Base-by-base conservation (phyloP, 352 stramenopile species). In the Phytopythium montanum region DNA sequence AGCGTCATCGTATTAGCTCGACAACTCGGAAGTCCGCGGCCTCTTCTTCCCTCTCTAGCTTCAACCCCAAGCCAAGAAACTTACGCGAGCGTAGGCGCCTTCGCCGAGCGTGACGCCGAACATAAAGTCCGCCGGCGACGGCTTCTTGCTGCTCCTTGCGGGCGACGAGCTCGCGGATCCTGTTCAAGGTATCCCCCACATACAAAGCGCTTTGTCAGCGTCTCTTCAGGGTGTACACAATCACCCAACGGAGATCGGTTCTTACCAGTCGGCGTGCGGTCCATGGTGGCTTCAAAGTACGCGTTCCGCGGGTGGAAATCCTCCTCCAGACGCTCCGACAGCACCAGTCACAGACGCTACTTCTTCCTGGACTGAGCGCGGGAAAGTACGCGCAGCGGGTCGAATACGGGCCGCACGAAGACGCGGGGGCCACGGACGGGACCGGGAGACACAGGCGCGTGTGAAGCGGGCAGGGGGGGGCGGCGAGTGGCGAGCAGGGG, bases 31-130 rank as follows among this genome's bases (percentile, higher is more conserved):
- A 46, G 7, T 26, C 18, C 19, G 14, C 39, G 13, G 6, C 9
- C 14, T 7, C 39, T 46, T 9, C 36, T 6, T 13, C n/a, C n/a
- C n/a, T n/a, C n/a, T n/a, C n/a, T n/a, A n/a, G n/a, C n/a, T n/a
- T n/a, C 3, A 21, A 25, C 6, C 31, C n/a, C n/a, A n/a, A n/a
- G 19, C 19, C 62, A 19, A 62, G 44, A 21, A 44, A 81, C 77
- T 29, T 26, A 90, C 81, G 53, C 85, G 80, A 45, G 88, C 88
- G 56, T 95, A 97, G 4, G 88, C 85, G 23, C 88, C 88, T 75
- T 97, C 85, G 23, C 88, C 88, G 26, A 97, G 74, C 56, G 87
- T 95, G 23, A 69, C 75, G 28, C 88, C 88, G 64, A 96, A 96
- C 81, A 94, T 92, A 60, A 96, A 96, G 69, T 96, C 88, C 8